Base-by-base conservation (phyloP, 2,329 filamentous ascomycete species). In the Dactylonectria estremocensis region DNA sequence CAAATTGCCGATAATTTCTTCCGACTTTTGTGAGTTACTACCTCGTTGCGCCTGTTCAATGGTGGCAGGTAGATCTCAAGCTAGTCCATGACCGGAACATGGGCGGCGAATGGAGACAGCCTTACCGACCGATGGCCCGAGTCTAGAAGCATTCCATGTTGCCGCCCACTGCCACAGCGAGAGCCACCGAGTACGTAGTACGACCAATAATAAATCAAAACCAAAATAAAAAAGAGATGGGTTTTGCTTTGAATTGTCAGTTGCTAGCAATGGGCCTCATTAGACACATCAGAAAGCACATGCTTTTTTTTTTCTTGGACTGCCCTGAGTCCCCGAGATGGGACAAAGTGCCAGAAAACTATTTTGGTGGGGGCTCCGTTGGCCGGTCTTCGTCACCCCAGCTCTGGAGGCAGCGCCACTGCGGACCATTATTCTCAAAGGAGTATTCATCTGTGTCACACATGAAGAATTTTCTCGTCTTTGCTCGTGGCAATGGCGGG, bases 71-170 rank as follows among this genome's bases (percentile, higher is more conserved):
- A 33, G 9, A 22, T 37, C 43, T 46, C n/a, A 58, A 62, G 46
- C 56, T 69, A 70, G 68, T 71, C 67, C 61, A 49, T 67, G 65
- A 52, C 64, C 28, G 53, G 53, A 74, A 63, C 55, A 61, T 50
- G 43, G 57, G 64, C 53, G 46, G 55, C 48, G 64, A 53, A 58
- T 60, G 35, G 60, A 62, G 60, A 54, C 46, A 68, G 52, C 59
- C 45, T 49, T 61, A 48, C 64, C 62, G 57, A 22, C 37, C 46
- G 56, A 61, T 64, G 22, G n/a, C 18, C 53, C 35, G 61, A 57
- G 58, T 74, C 64, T 64, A 72, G 67, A 68, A 71, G 69, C 35
- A 55, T 71, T 68, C 67, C 56, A 54, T 59, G 55, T 71, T 71
- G 72, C 72, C 61, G 71, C 68, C 61, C 11, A 35, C 16, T 56